phyloP scores from a whole-genome alignment of 2,329 filamentous ascomycete species.

The Elsinoe perseae region DNA sequence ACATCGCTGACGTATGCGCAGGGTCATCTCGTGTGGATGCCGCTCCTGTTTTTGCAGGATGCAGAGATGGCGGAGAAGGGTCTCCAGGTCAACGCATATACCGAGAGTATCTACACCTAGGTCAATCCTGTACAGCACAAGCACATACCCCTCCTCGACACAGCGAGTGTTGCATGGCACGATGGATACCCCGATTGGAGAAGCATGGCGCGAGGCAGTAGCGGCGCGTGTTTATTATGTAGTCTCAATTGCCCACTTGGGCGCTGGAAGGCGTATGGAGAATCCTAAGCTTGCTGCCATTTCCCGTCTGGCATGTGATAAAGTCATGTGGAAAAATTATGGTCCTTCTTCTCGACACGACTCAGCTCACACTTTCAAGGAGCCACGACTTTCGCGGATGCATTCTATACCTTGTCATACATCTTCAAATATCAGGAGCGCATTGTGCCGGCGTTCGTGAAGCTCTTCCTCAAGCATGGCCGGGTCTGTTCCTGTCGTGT shows the following conservation, averaged over 20 bases:
- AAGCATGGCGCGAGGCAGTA: neutral
- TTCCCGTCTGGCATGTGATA: neutral
- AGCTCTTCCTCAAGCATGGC: neutral
- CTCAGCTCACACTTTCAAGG: neutral
- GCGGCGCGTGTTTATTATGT: neutral
- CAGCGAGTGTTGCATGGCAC: neutral
- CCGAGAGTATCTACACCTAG: constrained; percentile 77
- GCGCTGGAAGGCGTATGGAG: neutral
- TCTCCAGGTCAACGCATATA: constrained; percentile 75
- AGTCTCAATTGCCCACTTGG: neutral
- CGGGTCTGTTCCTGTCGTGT: neutral
- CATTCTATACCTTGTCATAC: too few species aligned
- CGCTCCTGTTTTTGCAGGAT: constrained; percentile 75
- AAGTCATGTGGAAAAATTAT: neutral
- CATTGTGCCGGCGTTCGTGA: neutral
- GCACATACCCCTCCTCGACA: neutral
- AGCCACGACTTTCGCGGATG: too few species aligned
- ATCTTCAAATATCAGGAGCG: neutral
- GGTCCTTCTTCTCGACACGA: neutral
- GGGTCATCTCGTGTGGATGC: constrained; percentile 93
- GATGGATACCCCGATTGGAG: neutral
- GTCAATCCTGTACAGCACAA: neutral
- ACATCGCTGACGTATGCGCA: neutral
- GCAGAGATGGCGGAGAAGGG: constrained; percentile 86
- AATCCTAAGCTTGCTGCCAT: neutral